These are phyloP conservation scores for Leccinellum luteum DNA, from an alignment of 768 basidiomycete genomes.

Conservation along the genomic window DNA sequence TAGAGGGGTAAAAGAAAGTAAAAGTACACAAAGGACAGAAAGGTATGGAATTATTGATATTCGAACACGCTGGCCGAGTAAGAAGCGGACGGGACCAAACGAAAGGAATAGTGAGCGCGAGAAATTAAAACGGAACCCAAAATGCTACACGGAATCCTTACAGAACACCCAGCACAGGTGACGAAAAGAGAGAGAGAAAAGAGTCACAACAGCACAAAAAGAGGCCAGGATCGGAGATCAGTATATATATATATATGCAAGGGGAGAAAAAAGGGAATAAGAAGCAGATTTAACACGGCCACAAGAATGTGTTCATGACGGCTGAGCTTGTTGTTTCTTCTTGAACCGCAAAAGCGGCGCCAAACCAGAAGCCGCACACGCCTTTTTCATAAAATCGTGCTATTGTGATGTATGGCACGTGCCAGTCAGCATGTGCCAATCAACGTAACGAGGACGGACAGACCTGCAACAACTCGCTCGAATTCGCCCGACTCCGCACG, in stretches of 20 bases:
- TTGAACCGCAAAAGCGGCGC: slow-evolving; percentile 84
- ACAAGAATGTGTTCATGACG: slow-evolving; percentile 28
- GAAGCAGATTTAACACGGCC: background rate
- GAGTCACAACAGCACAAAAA: background rate
- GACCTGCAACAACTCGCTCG: slow-evolving; percentile 80
- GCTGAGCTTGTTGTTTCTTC: slow-evolving; percentile 51
- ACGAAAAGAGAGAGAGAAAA: background rate
- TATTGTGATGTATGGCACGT: slow-evolving; percentile 29
- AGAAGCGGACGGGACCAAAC: background rate
- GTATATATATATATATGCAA: slow-evolving; percentile 22
- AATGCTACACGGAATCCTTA: background rate
- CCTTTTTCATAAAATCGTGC: slow-evolving; percentile 94
- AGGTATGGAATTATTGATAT: background rate
- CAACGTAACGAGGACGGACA: slow-evolving; percentile 24
- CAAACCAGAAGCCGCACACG: slow-evolving; percentile 78
- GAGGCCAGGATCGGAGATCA: background rate
- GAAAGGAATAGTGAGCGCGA: background rate
- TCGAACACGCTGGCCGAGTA: background rate
- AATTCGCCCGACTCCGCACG: slow-evolving; percentile 89
- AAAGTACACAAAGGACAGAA: background rate
- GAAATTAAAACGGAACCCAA: background rate
- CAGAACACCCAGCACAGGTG: background rate
- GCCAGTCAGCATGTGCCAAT: background rate
- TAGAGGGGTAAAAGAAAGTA: background rate
- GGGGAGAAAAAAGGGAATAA: slow-evolving; percentile 1